Base-by-base conservation (phyloP, 2,329 filamentous ascomycete genomes). In the Alternaria longipes region DNA sequence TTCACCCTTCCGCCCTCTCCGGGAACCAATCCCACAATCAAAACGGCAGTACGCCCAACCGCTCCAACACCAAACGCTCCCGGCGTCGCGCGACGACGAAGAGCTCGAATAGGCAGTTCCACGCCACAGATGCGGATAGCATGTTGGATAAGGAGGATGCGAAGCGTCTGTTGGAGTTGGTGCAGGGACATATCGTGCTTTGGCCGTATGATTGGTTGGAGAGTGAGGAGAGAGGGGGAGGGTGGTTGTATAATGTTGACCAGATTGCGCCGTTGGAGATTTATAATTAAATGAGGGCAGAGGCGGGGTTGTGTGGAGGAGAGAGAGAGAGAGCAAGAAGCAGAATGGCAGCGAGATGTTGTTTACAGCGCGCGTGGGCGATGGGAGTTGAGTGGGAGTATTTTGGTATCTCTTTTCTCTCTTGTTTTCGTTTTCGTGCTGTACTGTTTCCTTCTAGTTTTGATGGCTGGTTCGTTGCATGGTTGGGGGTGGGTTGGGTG, bases 201-300 rank as follows among this genome's bases (percentile, higher is more conserved):
- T 99, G 96, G 84, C 95, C 95, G 6, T 97, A 98, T 79, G 93
- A 99, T 73, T 99, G 96, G 87, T 61, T 80, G 1, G 87, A 91
- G 70, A 91, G 90, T 57, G 95, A 98, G 81, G 95, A 98, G 82
- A 88, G 90, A 74, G 94, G 93, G 67, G 92, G 93, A 58, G 97
- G 97, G 76, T 99, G 95, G 95, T 86, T 97, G 64, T 98, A 97
- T 81, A 93, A 94, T 75, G 92, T 98, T 57, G 95, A 99, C 79
- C 91, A 96, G 79, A 90, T 99, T 76, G 96, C 95, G 71, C 95
- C 95, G 58, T 84, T 99, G 80, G 93, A 97, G 81, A 98, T 99
- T 74, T 99, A 99, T 58, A 60, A 56, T 60, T 18, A 36, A 14
- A 0, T 6, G 11, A 32, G 30, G 30, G 11, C 0, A 45, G 24